Conservation (phyloP, 768 basidiomycete genomes). For the Boletus patriciae region DNA sequence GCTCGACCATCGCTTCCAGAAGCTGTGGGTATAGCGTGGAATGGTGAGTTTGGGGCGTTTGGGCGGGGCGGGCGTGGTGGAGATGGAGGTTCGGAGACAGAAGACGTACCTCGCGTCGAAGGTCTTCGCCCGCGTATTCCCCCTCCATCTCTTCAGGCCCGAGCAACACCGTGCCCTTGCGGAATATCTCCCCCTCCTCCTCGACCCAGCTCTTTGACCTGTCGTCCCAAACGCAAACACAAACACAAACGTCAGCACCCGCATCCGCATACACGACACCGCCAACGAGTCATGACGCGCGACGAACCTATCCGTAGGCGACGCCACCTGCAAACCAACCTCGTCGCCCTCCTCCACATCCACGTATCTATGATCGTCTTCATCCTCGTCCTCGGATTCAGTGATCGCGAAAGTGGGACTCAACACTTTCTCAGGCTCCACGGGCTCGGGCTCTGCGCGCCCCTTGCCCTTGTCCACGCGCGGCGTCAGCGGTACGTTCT, state of each 20-base stretch:
- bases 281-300: neutral
- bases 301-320: constrained; percentile 50
- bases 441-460: constrained; percentile 65
- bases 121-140: constrained; percentile 85
- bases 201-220: constrained; percentile 82
- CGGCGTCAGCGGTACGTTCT: constrained; percentile 51
- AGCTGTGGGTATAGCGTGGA: constrained; percentile 49
- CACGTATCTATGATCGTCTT: constrained; percentile 37
- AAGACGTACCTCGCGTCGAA: constrained; percentile 70
- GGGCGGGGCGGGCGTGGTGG: neutral
- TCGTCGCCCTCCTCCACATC: constrained; percentile 39
- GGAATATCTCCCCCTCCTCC: constrained; percentile 96
- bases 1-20: constrained; percentile 82
- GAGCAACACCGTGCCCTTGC: constrained; percentile 80
- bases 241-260: neutral
- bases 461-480: constrained; percentile 78
- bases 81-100: neutral
- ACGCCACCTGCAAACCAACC: constrained; percentile 24
- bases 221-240: neutral
- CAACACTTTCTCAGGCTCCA: constrained; percentile 68
- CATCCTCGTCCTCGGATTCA: constrained; percentile 55
- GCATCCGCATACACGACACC: neutral
- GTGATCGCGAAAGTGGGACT: constrained; percentile 42
- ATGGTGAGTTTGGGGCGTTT: neutral
- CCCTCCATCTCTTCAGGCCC: constrained; percentile 87